Conservation (phyloP, 257 asterid genomes). For the Primulina huaijiensis region DNA sequence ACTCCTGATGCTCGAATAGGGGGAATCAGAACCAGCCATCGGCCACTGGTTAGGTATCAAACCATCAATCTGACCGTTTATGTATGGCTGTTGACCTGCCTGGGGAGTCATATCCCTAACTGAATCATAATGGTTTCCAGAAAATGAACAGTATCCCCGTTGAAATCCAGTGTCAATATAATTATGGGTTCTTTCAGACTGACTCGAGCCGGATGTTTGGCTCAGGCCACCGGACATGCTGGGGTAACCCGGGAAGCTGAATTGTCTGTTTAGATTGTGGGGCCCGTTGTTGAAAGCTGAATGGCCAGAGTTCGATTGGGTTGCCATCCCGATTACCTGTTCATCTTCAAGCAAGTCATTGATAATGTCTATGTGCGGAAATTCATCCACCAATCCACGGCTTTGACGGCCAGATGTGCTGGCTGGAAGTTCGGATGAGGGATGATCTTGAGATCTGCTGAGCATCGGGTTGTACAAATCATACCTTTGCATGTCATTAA, state of each 20-base stretch:
- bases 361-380: constrained; percentile 69
- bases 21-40: constrained; percentile 53
- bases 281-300: constrained; percentile 46
- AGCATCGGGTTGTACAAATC: constrained; percentile 38
- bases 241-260: constrained; percentile 58
- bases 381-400: constrained; percentile 42
- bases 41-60: constrained; percentile 63
- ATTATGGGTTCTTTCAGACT: constrained; percentile 53
- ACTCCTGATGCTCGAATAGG: constrained; percentile 36
- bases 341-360: constrained; percentile 85
- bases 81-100: constrained; percentile 37
- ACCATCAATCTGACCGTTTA: constrained; percentile 58
- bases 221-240: constrained; percentile 38
- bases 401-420: constrained; percentile 60
- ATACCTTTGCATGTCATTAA: constrained; percentile 40
- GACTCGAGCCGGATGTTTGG: constrained; percentile 43
- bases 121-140: constrained; percentile 44
- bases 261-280: constrained; percentile 51
- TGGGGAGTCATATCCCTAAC: constrained; percentile 49
- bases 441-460: constrained; percentile 51
- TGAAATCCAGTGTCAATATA: constrained; percentile 50
- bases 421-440: constrained; percentile 50
- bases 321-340: constrained; percentile 44
- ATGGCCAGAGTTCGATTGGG: constrained; percentile 35
- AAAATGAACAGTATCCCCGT: constrained; percentile 33